phyloP scores from a whole-genome alignment of 73 alveolate species.

The Uronychia setigera region DNA sequence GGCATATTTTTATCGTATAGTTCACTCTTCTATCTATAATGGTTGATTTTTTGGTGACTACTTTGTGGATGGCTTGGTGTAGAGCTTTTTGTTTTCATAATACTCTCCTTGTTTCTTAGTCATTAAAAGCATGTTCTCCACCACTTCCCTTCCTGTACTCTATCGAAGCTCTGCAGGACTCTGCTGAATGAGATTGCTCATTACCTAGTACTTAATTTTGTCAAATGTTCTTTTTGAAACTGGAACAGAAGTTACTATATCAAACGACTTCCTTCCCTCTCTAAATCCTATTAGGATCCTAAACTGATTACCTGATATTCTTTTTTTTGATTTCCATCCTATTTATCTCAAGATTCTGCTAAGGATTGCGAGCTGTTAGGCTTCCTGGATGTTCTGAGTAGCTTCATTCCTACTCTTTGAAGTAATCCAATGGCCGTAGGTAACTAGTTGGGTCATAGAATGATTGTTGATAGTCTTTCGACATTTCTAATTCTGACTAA shows the following conservation, averaged over 20 bases:
- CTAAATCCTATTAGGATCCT: not conserved
- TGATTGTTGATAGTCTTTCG: not conserved
- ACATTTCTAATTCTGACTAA: not conserved
- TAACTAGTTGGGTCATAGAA: not conserved
- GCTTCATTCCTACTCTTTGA: not conserved
- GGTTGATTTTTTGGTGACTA: slow-evolving; percentile 9
- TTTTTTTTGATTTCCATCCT: not conserved
- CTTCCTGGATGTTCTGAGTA: not conserved
- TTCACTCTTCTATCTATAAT: slow-evolving; percentile 5
- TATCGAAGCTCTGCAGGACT: not conserved
- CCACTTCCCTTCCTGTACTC: slow-evolving; percentile 1
- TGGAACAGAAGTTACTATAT: not conserved
- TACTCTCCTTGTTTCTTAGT: slow-evolving; percentile 37
- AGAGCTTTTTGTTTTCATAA: slow-evolving; percentile 34
- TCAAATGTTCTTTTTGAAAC: not conserved
- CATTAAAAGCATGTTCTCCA: slow-evolving; percentile 29
- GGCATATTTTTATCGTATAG: slow-evolving; percentile 30
- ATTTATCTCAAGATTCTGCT: not conserved
- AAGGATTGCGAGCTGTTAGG: not conserved
- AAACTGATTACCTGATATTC: not conserved
- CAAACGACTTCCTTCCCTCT: not conserved
- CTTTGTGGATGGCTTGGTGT: slow-evolving; percentile 17
- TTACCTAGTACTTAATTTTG: not conserved
- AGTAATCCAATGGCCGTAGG: not conserved
- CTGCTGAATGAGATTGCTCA: not conserved